A percentile compares a stretch with the other conserved stretches of the same genome.
These are phyloP conservation scores for Pulveroboletus sp. DNA, from an alignment of 768 basidiomycete genomes.

Conservation along the genomic window DNA sequence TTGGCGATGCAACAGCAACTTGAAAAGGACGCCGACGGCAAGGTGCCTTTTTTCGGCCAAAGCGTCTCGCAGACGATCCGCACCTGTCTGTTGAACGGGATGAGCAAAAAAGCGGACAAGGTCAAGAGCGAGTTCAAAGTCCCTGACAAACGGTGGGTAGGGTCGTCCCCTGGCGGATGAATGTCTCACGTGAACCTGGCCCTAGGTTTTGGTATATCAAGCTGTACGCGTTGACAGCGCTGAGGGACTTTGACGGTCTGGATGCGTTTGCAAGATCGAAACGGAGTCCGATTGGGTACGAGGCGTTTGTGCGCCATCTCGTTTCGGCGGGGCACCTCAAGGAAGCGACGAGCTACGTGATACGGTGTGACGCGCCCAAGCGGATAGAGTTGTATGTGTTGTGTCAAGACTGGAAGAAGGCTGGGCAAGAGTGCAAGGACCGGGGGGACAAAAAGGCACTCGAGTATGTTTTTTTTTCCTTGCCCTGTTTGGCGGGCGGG, in stretches of 20 bases:
- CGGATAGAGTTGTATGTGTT: slow-evolving; percentile 85
- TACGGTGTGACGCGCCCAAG: slow-evolving; percentile 79
- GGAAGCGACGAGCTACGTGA: slow-evolving; percentile 77
- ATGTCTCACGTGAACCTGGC: background rate
- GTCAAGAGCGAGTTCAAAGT: slow-evolving; percentile 89
- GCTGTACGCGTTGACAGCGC: slow-evolving; percentile 74
- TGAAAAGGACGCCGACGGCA: slow-evolving; percentile 81
- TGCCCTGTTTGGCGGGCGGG: background rate
- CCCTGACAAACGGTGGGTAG: slow-evolving; percentile 82
- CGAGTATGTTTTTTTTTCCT: slow-evolving; percentile 55
- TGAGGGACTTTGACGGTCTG: slow-evolving; percentile 81
- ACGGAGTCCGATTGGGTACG: slow-evolving; percentile 94
- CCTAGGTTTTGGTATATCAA: slow-evolving; percentile 92
- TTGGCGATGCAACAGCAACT: slow-evolving; percentile 80
- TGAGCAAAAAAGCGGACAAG: slow-evolving; percentile 88
- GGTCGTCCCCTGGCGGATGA: background rate
- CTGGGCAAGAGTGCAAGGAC: slow-evolving; percentile 88
- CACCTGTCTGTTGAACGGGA: slow-evolving; percentile 69
- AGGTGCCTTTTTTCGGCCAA: slow-evolving; percentile 75
- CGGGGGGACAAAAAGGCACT: slow-evolving; percentile 80
- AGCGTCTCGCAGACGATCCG: slow-evolving; percentile 88
- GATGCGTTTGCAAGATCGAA: slow-evolving; percentile 84
- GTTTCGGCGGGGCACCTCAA: slow-evolving; percentile 69
- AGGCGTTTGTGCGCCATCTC: slow-evolving; percentile 81
- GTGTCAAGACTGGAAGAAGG: slow-evolving; percentile 88